These are phyloP conservation scores for Candida schatavii DNA, from an alignment of 805 yeast genomes.

Conservation along the genomic window DNA sequence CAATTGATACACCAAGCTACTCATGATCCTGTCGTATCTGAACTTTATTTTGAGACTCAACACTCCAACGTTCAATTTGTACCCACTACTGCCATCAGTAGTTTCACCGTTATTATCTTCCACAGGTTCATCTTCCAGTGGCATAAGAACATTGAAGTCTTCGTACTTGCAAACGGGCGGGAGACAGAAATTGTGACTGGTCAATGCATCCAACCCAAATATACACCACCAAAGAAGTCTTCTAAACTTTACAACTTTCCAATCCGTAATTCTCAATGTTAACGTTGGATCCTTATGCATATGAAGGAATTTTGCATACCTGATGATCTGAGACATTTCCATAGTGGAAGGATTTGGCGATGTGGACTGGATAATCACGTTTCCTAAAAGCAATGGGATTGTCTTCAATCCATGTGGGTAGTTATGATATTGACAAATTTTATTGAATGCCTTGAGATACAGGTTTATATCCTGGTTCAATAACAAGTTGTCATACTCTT, in stretches of 20 bases:
- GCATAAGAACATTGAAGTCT: conserved; percentile 57
- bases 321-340: conserved; percentile 53
- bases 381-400: conserved; percentile 43
- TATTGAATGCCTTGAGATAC: conserved; percentile 48
- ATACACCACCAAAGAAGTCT: conserved; percentile 69
- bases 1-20: conserved; percentile 50
- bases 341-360: conserved; percentile 55
- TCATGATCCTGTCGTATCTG: conserved; percentile 48
- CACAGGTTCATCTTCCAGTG: conserved; percentile 44
- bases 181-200: conserved; percentile 53
- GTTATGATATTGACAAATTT: conserved; percentile 47
- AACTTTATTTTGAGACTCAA: conserved; percentile 54
- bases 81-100: conserved; percentile 25
- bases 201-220: conserved; percentile 55
- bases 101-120: conserved; percentile 24
- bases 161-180: conserved; percentile 52
- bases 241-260: conserved; percentile 48
- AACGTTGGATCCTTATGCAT: conserved; percentile 60
- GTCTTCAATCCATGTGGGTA: conserved; percentile 48
- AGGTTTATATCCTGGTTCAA: conserved; percentile 48
- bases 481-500: conserved; percentile 49
- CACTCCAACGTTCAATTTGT: conserved; percentile 40
- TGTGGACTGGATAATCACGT: conserved; percentile 49
- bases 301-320: conserved; percentile 55
- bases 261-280: conserved; percentile 47